Evolutionary conservation across 768 basidiomycete genomes (phyloP), one percentile per base, ranked within the genome.

Genomic region (Pisolithus microcarpus): DNA sequence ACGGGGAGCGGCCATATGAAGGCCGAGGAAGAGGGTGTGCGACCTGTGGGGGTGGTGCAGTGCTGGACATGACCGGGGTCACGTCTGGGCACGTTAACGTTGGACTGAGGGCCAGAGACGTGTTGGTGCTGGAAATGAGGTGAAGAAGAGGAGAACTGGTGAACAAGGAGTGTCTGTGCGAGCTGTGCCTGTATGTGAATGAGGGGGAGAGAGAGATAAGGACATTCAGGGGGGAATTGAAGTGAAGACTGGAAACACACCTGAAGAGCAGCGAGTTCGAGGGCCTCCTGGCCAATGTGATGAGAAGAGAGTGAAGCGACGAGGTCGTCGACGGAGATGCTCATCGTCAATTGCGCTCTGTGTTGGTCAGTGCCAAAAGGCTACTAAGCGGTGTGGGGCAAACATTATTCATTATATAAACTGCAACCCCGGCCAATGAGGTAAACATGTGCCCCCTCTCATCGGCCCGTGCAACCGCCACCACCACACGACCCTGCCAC

Each of bases 221-320:
- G 5, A 34, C 4, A 34, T 52, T 39, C 16, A n/a, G 40, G 30
- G 38, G 42, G n/a, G 15, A 49, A 39, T 57, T 40, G 57, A 19
- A 53, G 58, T 55, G 52, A 53, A 58, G 49, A 52, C 52, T 49
- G 49, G 44, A 31, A 13, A 47, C 52, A 23, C 57, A 77, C 76
- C 70, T 78, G 75, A 13, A 77, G 69, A 23, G 70, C 62, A 43
- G 73, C 73, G 53, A 77, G 67, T 64, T 77, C 77, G 13, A 71
- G 67, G n/a, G 75, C 75, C 57, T 77, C 76, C 56, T 77, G 77
- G 52, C 75, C 75, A 60, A 77, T 75, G 69, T 77, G 76, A 61
- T 68, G 74, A 2, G 70, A 58, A 39, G 64, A 68, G 58, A 77
- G 55, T 10, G 75, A 76, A 19, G 75, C 68, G 48, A 78, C 71